Evolutionary conservation across 345 rosid species (phyloP), one percentile per base, ranked within the genome.

Genomic region (Geranium rotundifolium): DNA sequence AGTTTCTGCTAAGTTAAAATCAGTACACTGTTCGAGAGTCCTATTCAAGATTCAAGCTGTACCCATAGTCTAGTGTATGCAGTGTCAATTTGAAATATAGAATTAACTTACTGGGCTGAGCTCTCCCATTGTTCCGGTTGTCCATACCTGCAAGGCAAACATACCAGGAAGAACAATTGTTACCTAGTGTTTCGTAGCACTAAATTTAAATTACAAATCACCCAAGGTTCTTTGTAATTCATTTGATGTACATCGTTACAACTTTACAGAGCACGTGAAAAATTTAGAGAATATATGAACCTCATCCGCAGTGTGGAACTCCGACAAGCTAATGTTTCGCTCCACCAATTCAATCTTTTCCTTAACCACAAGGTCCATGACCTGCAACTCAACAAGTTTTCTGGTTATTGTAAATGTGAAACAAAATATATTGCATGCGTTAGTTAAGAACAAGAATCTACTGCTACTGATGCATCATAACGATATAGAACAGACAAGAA

Each of bases 41-140:
- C 46, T 5, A 37, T 10, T 10, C 4, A 10, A 23, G 41, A 8
- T 8, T 5, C 17, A 31, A 61, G 52, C 46, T 19, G 55, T 18
- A 17, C 12, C 16, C 30, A 27, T 41, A 9, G 4, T 49, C n/a
- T 19, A 14, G 17, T 5, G n/a, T 46, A 19, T 62, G 57, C 29
- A 50, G 1, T 62, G 19, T 49, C 57, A 29, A 19, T 55, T 62
- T 27, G 17, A 62, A 20, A 62, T 0, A 62, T 5, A 30, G 15
- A 62, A 20, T 50, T 46, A 23, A 64, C 87, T 76, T 70, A 82
- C 95, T 63, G 91, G 95, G 29, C 85, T 86, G 56, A 88, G 77
- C 73, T 91, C 97, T 76, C 97, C 95, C 96, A 86, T 88, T 8
- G 95, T 88, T 73, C 97, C 96, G 0, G 96, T 91, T 19, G 96